Evolutionary conservation across 768 basidiomycete species (phyloP), one percentile per base, ranked within the genome.

Genomic region (Pulveroboletus ravenelii): DNA sequence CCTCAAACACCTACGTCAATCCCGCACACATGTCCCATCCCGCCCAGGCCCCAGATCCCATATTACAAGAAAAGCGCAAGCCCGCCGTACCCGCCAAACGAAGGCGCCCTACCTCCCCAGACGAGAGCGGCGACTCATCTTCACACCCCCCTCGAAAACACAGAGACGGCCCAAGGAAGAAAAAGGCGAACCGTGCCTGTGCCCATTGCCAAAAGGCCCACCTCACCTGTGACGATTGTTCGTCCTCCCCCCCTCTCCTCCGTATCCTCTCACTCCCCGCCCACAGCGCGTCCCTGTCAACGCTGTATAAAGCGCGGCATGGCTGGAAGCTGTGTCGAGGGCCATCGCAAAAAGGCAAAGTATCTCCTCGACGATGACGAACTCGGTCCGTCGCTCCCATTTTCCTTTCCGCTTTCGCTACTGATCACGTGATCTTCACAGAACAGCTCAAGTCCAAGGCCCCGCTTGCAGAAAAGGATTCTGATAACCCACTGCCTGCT

Each of bases 141-240:
- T 63, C 66, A 18, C 67, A 72, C 31, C 69, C 60, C 12, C 68
- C 70, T 8, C 75, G 78, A 57, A 87, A 84, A 59, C 74, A 74
- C 65, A 79, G 82, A 65, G 85, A 88, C 48, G 83, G 82, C 1
- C 87, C 87, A 30, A 92, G 89, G 80, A 94, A 93, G 80, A 94
- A 93, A 78, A 93, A 94, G 70, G 92, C 93, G 0, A 89, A 81
- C 60, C 82, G 93, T 41, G 95, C 95, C 42, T 98, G 95, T 66
- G 86, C 89, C 55, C 89, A 92, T 59, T 98, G 95, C 68, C 94
- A 97, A 71, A 95, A 93, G 68, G 93, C 93, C 3, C 95, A 98
- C 70, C 74, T 98, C 58, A 98, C 95, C n/a, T 98, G 95, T 68
- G 94, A 98, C 68, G 95, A 97, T 64, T 84, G 95, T 96, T 63